Evolutionary conservation across 192 early-diverging fungal genomes (phyloP).

Genomic region (Mortierella hygrophila): DNA sequence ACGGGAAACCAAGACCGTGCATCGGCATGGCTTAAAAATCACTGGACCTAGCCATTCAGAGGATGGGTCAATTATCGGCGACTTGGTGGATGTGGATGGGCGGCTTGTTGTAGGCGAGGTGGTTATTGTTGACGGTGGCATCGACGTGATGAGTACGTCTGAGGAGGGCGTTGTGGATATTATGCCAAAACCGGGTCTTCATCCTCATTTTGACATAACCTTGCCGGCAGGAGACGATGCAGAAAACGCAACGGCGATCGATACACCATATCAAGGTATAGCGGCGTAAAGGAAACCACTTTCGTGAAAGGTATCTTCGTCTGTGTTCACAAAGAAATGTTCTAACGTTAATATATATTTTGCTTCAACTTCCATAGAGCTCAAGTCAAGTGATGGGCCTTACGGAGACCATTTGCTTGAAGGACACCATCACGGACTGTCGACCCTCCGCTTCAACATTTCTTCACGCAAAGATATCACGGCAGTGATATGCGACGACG

Average conservation of each 20-base stretch:
- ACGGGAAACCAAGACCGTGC: background rate
- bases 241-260: slow-evolving; percentile 1
- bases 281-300: background rate
- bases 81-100: background rate
- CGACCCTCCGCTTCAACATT: slow-evolving; percentile 38
- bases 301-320: background rate
- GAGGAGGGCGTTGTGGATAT: background rate
- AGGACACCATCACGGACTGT: slow-evolving; percentile 22
- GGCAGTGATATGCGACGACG: slow-evolving; percentile 45
- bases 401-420: background rate
- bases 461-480: slow-evolving; percentile 41
- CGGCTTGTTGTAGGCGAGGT: background rate
- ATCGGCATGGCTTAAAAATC: background rate
- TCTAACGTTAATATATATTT: background rate
- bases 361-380: background rate
- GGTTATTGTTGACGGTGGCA: background rate
- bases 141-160: background rate
- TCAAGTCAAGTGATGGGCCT: background rate
- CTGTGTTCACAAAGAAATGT: background rate
- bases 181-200: background rate
- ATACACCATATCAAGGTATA: slow-evolving; percentile 11
- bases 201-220: background rate
- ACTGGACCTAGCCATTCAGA: background rate
- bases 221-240: background rate
- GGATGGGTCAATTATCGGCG: background rate